Evolutionary conservation across 768 basidiomycete genomes (phyloP).

Genomic region (Collybia mongolica): DNA sequence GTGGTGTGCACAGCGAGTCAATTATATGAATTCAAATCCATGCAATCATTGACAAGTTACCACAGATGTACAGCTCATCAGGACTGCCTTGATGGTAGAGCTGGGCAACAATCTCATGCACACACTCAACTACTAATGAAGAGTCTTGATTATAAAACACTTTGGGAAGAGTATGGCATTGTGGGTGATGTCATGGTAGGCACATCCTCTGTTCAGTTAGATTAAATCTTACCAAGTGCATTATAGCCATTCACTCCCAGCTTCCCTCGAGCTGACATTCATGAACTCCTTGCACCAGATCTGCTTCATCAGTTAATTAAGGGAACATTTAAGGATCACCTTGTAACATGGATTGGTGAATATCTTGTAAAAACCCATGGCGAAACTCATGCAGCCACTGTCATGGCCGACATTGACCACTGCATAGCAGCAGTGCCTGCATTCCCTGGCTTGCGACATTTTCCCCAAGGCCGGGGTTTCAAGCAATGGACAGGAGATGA

Average conservation of each 20-base stretch:
- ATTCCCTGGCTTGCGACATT: conserved; percentile 10
- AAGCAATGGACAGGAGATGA: conserved; percentile 34
- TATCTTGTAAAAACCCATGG: conserved; percentile 19
- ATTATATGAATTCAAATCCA: not conserved
- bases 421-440: conserved; percentile 19
- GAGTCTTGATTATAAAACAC: not conserved
- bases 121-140: not conserved
- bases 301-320: conserved; percentile 25
- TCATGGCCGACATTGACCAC: conserved; percentile 33
- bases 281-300: conserved; percentile 24
- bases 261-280: conserved; percentile 17
- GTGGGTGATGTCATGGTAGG: not conserved
- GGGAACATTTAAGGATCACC: conserved; percentile 2
- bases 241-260: conserved; percentile 7
- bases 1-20: conserved; percentile 23
- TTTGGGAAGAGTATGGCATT: conserved; percentile 4
- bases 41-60: not conserved
- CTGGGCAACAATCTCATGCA: not conserved
- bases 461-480: conserved; percentile 23
- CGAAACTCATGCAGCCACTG: conserved; percentile 12
- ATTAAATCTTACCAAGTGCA: not conserved
- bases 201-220: not conserved
- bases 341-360: conserved; percentile 16
- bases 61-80: not conserved
- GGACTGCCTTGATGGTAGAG: conserved; percentile 4